A percentile compares a stretch with the other conserved stretches of the same genome.
phyloP scores from a whole-genome alignment of 1,139 yeast genomes.

The Pichia cactophila region DNA sequence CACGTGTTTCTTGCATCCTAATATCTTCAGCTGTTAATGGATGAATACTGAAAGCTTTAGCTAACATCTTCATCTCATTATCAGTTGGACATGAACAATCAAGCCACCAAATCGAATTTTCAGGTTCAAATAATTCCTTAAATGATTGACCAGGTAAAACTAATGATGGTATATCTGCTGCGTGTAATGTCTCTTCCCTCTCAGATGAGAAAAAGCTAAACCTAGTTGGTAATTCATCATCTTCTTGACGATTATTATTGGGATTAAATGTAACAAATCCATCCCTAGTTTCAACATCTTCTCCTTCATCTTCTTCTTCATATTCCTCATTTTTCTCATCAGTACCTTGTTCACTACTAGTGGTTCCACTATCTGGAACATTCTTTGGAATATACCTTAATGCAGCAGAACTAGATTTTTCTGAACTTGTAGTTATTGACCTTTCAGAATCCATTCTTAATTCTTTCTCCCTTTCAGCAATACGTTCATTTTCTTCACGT shows the following conservation, averaged over 20 bases:
- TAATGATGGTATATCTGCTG: constrained; percentile 76
- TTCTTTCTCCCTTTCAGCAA: constrained; percentile 26
- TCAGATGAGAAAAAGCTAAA: constrained; percentile 79
- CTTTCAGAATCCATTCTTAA: constrained; percentile 14
- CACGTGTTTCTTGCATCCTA: constrained; percentile 78
- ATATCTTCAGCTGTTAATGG: constrained; percentile 83
- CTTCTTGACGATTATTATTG: constrained; percentile 9
- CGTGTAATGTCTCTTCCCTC: constrained; percentile 80
- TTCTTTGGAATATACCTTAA: constrained; percentile 49
- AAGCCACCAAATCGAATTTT: constrained; percentile 70
- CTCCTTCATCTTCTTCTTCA: not conserved
- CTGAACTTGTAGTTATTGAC: constrained; percentile 23
- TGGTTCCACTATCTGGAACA: constrained; percentile 1
- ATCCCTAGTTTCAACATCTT: not conserved
- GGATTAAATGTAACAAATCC: constrained; percentile 14
- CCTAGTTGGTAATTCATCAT: constrained; percentile 48
- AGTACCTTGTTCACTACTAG: not conserved
- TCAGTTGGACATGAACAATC: constrained; percentile 42
- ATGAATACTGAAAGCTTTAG: constrained; percentile 66
- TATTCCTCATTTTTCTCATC: not conserved
- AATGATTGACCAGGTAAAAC: constrained; percentile 59
- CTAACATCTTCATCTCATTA: constrained; percentile 30
- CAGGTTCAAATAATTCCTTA: constrained; percentile 52
- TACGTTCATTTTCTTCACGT: constrained; percentile 27
- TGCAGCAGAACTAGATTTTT: constrained; percentile 41